Base-by-base conservation (phyloP, 345 rosid species). In the Salix arbutifolia region DNA sequence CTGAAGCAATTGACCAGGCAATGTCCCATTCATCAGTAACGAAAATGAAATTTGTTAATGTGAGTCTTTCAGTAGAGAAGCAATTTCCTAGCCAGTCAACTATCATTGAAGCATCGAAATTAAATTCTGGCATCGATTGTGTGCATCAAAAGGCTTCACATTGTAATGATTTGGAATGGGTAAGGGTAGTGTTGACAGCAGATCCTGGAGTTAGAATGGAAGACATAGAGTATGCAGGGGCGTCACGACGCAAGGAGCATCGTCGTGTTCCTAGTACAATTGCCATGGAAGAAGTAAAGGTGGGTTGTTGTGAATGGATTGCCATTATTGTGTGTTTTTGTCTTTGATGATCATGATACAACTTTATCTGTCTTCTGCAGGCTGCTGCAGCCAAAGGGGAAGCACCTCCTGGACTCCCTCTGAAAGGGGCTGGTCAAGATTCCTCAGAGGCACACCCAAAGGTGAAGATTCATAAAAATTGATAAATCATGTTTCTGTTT, bases 341-440 rank as follows among this genome's bases (percentile, higher is more conserved):
- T 69, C n/a, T 78, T n/a, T 37, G 21, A 65, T 76, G 72, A 69
- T 73, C 56, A 28, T 77, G 50, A 25, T 48, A 67, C 31, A 76
- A 67, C 66, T 84, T 64, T 17, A 53, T 25, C 35, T 69, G 58
- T 77, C 58, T 72, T 76, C 35, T 84, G 87, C 89, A 96, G 99
- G 98, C 97, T 81, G 98, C 98, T 76, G 97, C 98, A 56, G 99
- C 98, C 13, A 96, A 96, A 88, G 98, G 99, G 83, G 99, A 96
- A 88, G 98, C 99, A 74, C 99, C 98, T 85, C 97, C 92, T 53
- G 99, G 99, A 78, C 97, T 96, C 72, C 99, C 98, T 85, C 83
- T 96, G 67, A 96, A 96, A 84, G 97, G 98, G 72, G 98, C 97
- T 75, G 98, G 97, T 77, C 98, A 92, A 85, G 95, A 93, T 87